Evolutionary conservation across 2,329 filamentous ascomycete genomes (phyloP).

Genomic region (Madurella mycetomatis): DNA sequence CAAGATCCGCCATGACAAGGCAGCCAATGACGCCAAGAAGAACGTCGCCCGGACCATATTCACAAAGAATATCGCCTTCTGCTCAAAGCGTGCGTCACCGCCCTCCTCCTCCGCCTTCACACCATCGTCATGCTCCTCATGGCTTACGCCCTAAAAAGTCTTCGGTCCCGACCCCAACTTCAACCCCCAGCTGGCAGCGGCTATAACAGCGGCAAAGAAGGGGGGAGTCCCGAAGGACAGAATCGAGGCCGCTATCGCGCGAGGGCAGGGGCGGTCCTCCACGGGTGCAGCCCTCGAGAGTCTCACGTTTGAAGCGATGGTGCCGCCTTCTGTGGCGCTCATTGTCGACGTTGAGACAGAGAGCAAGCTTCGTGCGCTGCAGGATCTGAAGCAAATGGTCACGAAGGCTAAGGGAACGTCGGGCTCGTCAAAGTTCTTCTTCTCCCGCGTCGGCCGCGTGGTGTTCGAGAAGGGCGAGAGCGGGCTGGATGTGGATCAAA

Average conservation of each 20-base stretch:
- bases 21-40: constrained; percentile 75
- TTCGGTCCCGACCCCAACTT: constrained; percentile 67
- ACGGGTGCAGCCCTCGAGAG: constrained; percentile 72
- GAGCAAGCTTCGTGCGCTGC: constrained; percentile 66
- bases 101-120: neutral
- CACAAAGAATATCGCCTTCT: constrained; percentile 67
- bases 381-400: constrained; percentile 66
- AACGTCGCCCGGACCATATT: constrained; percentile 65
- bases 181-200: constrained; percentile 71
- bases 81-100: constrained; percentile 61
- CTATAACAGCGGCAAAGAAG: constrained; percentile 76
- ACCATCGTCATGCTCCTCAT: constrained; percentile 8
- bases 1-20: constrained; percentile 94
- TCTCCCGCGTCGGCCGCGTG: constrained; percentile 73
- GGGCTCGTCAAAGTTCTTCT: constrained; percentile 77
- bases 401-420: constrained; percentile 67
- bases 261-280: constrained; percentile 78
- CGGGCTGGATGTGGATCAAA: constrained; percentile 58
- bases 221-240: constrained; percentile 75
- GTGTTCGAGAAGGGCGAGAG: constrained; percentile 59
- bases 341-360: constrained; percentile 86
- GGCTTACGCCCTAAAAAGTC: constrained; percentile 44
- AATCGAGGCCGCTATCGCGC: constrained; percentile 81
- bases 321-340: constrained; percentile 70
- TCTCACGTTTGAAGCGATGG: constrained; percentile 73